Conservation (phyloP, 1,139 yeast genomes). For the Nadsonia starkeyi-henricii region DNA sequence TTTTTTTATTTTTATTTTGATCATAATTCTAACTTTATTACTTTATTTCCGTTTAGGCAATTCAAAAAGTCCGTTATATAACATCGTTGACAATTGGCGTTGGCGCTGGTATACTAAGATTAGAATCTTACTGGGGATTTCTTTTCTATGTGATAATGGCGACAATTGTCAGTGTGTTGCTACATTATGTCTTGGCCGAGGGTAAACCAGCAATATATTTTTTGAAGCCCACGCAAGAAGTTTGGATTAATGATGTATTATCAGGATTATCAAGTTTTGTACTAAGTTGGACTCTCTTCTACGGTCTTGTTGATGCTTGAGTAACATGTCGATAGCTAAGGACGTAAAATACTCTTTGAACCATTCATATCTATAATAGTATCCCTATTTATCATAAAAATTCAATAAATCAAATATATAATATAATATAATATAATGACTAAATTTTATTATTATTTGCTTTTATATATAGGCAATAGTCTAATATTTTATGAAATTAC, state of each 20-base stretch:
- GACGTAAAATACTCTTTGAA: neutral
- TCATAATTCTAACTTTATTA: too few relatives aligned
- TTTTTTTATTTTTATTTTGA: too few relatives aligned
- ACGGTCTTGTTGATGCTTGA: conserved; percentile 41
- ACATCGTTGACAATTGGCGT: conserved; percentile 54
- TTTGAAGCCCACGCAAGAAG: conserved; percentile 38
- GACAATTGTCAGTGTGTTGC: conserved; percentile 30
- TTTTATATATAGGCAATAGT: too few relatives aligned
- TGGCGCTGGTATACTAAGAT: conserved; percentile 56
- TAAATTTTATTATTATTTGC: too few relatives aligned
- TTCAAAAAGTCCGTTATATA: conserved; percentile 47
- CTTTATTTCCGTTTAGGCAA: conserved; percentile 17
- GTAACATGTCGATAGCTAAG: conserved; percentile 7
- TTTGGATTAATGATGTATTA: conserved; percentile 42
- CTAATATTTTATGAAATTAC: too few relatives aligned
- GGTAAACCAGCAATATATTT: conserved; percentile 35
- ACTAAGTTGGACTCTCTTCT: conserved; percentile 77
- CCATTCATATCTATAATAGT: neutral
- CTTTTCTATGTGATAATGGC: conserved; percentile 41
- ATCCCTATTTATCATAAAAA: neutral
- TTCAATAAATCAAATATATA: too few relatives aligned
- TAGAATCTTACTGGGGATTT: conserved; percentile 54
- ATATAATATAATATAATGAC: too few relatives aligned
- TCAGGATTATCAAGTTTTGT: conserved; percentile 55
- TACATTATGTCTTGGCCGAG: conserved; percentile 31